Base-by-base conservation (phyloP, 306 rosid genomes). In the Arachis stenosperma region DNA sequence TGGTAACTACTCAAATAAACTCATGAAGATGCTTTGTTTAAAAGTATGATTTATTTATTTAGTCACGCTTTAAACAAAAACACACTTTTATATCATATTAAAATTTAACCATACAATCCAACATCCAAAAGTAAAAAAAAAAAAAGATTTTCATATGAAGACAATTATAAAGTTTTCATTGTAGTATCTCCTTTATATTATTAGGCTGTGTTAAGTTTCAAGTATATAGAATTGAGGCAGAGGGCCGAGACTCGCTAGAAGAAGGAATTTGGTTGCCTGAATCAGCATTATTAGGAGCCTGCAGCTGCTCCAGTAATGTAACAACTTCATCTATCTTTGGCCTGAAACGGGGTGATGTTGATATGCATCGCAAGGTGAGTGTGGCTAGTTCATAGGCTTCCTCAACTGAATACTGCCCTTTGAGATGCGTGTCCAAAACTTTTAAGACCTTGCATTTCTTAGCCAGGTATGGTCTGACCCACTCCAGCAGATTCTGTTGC, bases 221-320 rank as follows among this genome's bases (percentile, higher is more conserved):
- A 27, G 85, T 63, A 67, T 87, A 88, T 36, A 88, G 91, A 15
- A 92, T 83, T 22, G 97, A 94, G 39, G 88, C 87, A 11, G 92
- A 86, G 3, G 92, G 90, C 44, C 83, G 83, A 17, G 60, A 11
- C 9, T 56, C 50, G 33, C 65, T 55, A 2, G 10, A 64, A 6
- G 69, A 65, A 56, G 69, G 69, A 72, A 13, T 81, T 52, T 17
- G 81, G 76, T 30, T 70, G 63, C 40, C 75, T 52, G 30, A 77
- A 56, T 75, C 70, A 69, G 55, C 83, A 33, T 2, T 33, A 62
- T 65, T 70, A 8, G 79, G 22, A 41, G 77, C 84, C 55, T 83
- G 89, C 12, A 86, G 65, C 78, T 83, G 68, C 70, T 89, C 91
- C 84, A 89, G 75, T 37, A 57, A 71, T 40, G 22, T 77, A 70